Conservation (phyloP, 345 rosid genomes). For the Eucalyptus tenuipes region DNA sequence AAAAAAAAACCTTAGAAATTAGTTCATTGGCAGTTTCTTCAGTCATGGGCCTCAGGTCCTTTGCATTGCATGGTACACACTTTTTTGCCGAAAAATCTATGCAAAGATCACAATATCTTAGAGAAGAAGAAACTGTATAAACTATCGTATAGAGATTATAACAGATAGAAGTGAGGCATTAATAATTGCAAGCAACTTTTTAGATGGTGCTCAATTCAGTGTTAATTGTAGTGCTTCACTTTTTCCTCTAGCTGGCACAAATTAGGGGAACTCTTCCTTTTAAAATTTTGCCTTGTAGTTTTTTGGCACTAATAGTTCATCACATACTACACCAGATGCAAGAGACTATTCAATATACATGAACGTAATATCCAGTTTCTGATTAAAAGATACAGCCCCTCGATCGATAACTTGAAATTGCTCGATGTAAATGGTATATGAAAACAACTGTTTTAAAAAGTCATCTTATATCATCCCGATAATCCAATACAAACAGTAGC, state of each 20-base stretch:
- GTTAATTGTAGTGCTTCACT: background rate
- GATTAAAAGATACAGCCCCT: background rate
- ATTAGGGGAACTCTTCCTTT: background rate
- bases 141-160: background rate
- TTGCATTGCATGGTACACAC: constrained; percentile 82
- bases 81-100: constrained; percentile 66
- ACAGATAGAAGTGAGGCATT: background rate
- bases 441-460: background rate
- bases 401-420: background rate
- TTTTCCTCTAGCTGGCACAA: background rate
- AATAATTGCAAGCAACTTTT: background rate
- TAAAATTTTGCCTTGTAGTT: background rate
- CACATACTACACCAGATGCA: background rate
- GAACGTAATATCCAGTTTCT: background rate
- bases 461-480: background rate
- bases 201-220: background rate
- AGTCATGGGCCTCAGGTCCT: constrained; percentile 74
- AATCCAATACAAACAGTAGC: background rate
- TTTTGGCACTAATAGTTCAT: background rate
- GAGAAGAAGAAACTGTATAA: background rate
- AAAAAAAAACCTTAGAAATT: constrained; percentile 42
- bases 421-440: background rate
- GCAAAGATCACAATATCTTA: background rate
- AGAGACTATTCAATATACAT: background rate
- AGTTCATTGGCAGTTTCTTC: constrained; percentile 53